Conservation (phyloP, 768 basidiomycete species). For the Trametes villosa region DNA sequence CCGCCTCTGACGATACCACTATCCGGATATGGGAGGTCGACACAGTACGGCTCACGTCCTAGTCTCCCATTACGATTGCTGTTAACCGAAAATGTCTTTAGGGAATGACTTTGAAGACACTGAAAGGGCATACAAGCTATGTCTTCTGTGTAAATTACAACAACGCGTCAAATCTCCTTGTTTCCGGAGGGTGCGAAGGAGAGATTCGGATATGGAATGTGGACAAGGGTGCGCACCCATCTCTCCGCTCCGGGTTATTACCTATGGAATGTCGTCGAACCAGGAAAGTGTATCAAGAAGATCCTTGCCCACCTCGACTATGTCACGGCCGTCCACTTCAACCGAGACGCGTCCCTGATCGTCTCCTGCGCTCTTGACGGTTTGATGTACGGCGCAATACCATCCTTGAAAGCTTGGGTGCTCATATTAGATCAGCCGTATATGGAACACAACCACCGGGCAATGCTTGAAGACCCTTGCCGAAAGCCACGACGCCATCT, state of each 20-base stretch:
- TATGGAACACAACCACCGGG: conserved; percentile 92
- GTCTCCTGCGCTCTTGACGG: conserved; percentile 94
- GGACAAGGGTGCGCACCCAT: conserved; percentile 60
- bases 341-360: conserved; percentile 87
- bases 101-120: conserved; percentile 71
- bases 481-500: conserved; percentile 86
- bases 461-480: conserved; percentile 97
- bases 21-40: conserved; percentile 90
- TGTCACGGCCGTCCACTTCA: conserved; percentile 94
- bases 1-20: conserved; percentile 91
- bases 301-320: conserved; percentile 94
- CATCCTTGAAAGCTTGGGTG: neutral
- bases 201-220: conserved; percentile 94
- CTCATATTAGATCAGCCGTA: conserved; percentile 60
- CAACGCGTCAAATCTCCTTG: conserved; percentile 82
- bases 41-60: conserved; percentile 50
- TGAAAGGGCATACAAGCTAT: conserved; percentile 84
- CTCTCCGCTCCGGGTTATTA: neutral
- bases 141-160: conserved; percentile 96
- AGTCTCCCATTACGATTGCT: neutral
- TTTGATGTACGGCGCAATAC: conserved; percentile 67
- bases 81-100: conserved; percentile 28
- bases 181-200: conserved; percentile 92
- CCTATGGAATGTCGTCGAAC: neutral
- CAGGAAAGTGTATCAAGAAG: conserved; percentile 84